A percentile compares a stretch with the other conserved stretches of the same genome.
Conservation (phyloP, 2,329 filamentous ascomycete genomes). For the Alternaria ethzedia region DNA sequence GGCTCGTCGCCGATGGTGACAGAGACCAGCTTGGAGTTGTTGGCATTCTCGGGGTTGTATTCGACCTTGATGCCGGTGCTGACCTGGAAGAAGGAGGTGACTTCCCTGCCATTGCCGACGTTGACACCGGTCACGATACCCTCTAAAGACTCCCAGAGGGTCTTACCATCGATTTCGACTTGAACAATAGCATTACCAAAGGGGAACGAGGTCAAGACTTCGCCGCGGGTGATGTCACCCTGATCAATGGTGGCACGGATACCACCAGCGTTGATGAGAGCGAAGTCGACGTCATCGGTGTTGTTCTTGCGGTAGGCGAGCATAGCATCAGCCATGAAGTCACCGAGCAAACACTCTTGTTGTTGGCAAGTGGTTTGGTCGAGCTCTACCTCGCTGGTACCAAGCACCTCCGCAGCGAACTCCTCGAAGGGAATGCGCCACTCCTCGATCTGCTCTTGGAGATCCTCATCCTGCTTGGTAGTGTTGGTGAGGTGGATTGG, state of each 20-base stretch:
- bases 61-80: slow-evolving; percentile 63
- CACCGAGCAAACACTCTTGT: slow-evolving; percentile 60
- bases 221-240: slow-evolving; percentile 67
- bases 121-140: slow-evolving; percentile 64
- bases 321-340: slow-evolving; percentile 62
- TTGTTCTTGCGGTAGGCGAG: slow-evolving; percentile 64
- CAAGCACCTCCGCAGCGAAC: slow-evolving; percentile 65
- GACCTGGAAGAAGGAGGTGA: slow-evolving; percentile 68
- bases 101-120: slow-evolving; percentile 59
- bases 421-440: slow-evolving; percentile 68
- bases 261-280: slow-evolving; percentile 69
- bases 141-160: slow-evolving; percentile 65
- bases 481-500: slow-evolving; percentile 69
- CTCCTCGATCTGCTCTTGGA: slow-evolving; percentile 64
- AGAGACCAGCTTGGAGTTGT: slow-evolving; percentile 60
- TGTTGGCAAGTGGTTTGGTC: slow-evolving; percentile 66
- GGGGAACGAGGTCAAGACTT: slow-evolving; percentile 69
- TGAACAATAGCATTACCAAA: slow-evolving; percentile 71
- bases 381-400: slow-evolving; percentile 60
- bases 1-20: slow-evolving; percentile 59
- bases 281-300: slow-evolving; percentile 59
- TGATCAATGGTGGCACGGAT: slow-evolving; percentile 68
- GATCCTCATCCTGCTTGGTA: slow-evolving; percentile 62
- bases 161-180: slow-evolving; percentile 59
- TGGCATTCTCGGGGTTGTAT: slow-evolving; percentile 61